These are phyloP conservation scores for Coniochaeta pulveracea DNA, from an alignment of 2,329 filamentous ascomycete species.

Conservation along the genomic window DNA sequence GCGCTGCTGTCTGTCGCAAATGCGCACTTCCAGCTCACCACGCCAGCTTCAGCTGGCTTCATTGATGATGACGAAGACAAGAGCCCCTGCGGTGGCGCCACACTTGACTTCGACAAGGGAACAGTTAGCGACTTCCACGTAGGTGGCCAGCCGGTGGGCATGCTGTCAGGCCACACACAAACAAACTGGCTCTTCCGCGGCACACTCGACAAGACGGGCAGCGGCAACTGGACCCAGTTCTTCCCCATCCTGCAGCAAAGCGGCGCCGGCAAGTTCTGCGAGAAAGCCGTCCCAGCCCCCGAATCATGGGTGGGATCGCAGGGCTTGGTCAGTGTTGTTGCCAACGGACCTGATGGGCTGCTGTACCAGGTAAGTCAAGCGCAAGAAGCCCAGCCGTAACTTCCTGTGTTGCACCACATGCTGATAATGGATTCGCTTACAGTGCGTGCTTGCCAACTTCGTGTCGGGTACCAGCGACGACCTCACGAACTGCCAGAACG, in stretches of 20 bases:
- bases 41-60: slow-evolving; percentile 34
- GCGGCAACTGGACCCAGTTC: slow-evolving; percentile 41
- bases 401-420: background rate
- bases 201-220: slow-evolving; percentile 35
- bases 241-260: slow-evolving; percentile 42
- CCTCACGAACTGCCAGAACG: slow-evolving; percentile 25
- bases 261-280: slow-evolving; percentile 42
- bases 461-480: slow-evolving; percentile 26
- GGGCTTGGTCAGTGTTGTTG: slow-evolving; percentile 41
- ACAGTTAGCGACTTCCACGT: slow-evolving; percentile 41
- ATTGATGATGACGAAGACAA: slow-evolving; percentile 31
- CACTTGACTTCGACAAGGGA: slow-evolving; percentile 26
- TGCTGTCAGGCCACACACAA: slow-evolving; percentile 37
- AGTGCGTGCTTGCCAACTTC: slow-evolving; percentile 47
- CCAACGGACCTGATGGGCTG: slow-evolving; percentile 40
- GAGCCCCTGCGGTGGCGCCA: slow-evolving; percentile 44
- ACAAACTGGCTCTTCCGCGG: slow-evolving; percentile 46
- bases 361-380: slow-evolving; percentile 39
- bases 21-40: slow-evolving; percentile 44
- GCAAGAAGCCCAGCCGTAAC: no score
- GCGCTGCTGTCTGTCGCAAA: slow-evolving; percentile 27
- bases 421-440: no score
- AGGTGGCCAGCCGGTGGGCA: slow-evolving; percentile 39
- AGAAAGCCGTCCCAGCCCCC: slow-evolving; percentile 35
- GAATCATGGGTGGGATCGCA: slow-evolving; percentile 39